These are phyloP conservation scores for Asclepias syriaca DNA, from an alignment of 257 asterid genomes.

Conservation along the genomic window DNA sequence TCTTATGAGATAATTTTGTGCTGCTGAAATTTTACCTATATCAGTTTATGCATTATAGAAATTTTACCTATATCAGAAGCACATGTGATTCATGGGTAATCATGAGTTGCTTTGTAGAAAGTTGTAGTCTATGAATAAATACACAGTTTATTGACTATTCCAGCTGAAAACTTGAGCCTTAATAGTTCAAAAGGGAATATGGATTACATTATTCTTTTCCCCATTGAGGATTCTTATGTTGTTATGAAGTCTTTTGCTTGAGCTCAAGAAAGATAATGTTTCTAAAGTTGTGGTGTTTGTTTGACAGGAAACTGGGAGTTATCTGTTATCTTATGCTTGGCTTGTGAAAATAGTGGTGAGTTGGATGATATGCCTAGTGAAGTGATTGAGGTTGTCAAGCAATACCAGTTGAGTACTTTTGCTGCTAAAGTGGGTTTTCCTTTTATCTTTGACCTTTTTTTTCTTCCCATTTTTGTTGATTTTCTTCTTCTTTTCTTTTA, in stretches of 20 bases:
- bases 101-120: background rate
- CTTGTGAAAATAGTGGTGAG: slow-evolving; percentile 34
- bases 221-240: background rate
- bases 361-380: slow-evolving; percentile 40
- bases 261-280: slow-evolving; percentile 1
- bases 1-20: background rate
- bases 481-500: background rate
- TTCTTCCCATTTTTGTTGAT: background rate
- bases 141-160: background rate
- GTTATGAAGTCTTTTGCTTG: background rate
- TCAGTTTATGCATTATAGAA: background rate
- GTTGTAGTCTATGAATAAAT: background rate
- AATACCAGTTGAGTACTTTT: slow-evolving; percentile 87
- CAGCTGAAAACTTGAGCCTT: background rate
- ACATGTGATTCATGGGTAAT: background rate
- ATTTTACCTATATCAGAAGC: too few relatives aligned
- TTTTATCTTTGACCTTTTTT: slow-evolving; percentile 23
- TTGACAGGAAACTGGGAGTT: slow-evolving; percentile 59
- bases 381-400: slow-evolving; percentile 60
- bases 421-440: slow-evolving; percentile 68
- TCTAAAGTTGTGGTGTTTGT: slow-evolving; percentile 11
- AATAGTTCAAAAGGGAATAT: background rate
- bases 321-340: slow-evolving; percentile 55
- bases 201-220: background rate
- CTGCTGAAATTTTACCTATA: background rate